Evolutionary conservation across 2,329 filamentous ascomycete species (phyloP), one percentile per base, ranked within the genome.

Genomic region (Cryphonectria carpinicola): DNA sequence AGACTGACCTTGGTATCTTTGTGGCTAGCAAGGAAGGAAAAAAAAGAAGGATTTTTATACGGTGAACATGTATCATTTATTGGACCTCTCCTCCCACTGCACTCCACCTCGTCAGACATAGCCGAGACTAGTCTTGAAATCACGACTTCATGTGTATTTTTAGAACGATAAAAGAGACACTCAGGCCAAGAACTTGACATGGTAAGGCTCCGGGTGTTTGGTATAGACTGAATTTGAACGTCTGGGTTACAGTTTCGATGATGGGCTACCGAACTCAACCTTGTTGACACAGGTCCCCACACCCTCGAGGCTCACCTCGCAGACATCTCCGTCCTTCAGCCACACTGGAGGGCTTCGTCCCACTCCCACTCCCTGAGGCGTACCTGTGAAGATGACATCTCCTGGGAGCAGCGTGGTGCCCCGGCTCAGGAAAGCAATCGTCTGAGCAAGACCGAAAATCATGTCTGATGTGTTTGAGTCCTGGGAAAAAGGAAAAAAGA

Each of bases 301-400:
- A 1, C 85, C 83, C 75, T 93, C 89, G 1, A 93, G 83, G 8
- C 84, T 85, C 65, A 93, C 91, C 77, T 93, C 89, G 28, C 93
- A 90, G 32, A 89, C 80, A 78, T 93, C 92, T 5, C 90, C 89
- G 77, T 93, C 85, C 79, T 90, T 89, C 70, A 93, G 81, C 89
- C 90, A 93, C 13, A 92, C 75, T 70, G 86, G 87, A 3, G 91
- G 90, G 69, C 86, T 89, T 65, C 87, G 85, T 19, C 90, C 91
- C 87, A 92, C 90, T 1, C 89, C 91, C 28, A 94, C 91, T 43
- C 91, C 92, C 37, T 65, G 52, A 25, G 68, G 68, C 78, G 89
- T 92, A 74, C 89, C 89, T 3, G 89, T 92, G 74, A 91, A 91
- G 72, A 92, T 90, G 66, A 91, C 65, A 78, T 91, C 89, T 3